phyloP scores from a whole-genome alignment of 495 filamentous ascomycete species.

The Podospora tetraspora region DNA sequence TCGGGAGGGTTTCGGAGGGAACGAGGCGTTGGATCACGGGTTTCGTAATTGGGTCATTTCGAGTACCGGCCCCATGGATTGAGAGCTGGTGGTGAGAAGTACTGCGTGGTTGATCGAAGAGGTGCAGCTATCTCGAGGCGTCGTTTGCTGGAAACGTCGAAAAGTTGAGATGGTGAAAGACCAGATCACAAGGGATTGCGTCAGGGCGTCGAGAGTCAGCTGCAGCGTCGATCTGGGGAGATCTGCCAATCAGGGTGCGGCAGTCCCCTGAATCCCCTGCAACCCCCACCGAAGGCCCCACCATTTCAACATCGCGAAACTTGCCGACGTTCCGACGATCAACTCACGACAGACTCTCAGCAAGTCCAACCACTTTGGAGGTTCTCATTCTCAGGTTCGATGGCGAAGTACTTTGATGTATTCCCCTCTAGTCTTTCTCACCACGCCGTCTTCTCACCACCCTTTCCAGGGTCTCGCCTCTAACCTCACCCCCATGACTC shows the following conservation, averaged over 20 bases:
- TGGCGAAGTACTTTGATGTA: not conserved
- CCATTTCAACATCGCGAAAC: not conserved
- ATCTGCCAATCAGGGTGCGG: constrained; percentile 2
- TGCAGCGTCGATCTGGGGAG: constrained; percentile 1
- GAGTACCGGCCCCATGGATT: not conserved
- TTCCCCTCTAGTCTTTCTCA: not conserved
- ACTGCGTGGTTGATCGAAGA: not conserved
- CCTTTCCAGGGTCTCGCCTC: no score
- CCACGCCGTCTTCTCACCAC: not conserved
- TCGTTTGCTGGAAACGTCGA: not conserved
- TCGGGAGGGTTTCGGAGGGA: not conserved
- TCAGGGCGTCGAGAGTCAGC: constrained; percentile 6
- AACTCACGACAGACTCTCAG: not conserved
- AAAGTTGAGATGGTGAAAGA: not conserved
- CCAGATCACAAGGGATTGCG: constrained; percentile 10
- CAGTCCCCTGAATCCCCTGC: not conserved
- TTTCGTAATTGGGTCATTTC: not conserved
- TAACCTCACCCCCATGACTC: not conserved
- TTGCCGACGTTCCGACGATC: not conserved
- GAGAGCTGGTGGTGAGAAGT: not conserved
- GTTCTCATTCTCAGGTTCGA: not conserved
- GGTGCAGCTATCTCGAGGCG: not conserved
- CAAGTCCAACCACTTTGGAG: not conserved
- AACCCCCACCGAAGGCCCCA: not conserved
- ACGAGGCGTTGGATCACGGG: not conserved